These are phyloP conservation scores for Diaporthe vaccinii DNA, from an alignment of 2,329 filamentous ascomycete genomes.

Conservation along the genomic window DNA sequence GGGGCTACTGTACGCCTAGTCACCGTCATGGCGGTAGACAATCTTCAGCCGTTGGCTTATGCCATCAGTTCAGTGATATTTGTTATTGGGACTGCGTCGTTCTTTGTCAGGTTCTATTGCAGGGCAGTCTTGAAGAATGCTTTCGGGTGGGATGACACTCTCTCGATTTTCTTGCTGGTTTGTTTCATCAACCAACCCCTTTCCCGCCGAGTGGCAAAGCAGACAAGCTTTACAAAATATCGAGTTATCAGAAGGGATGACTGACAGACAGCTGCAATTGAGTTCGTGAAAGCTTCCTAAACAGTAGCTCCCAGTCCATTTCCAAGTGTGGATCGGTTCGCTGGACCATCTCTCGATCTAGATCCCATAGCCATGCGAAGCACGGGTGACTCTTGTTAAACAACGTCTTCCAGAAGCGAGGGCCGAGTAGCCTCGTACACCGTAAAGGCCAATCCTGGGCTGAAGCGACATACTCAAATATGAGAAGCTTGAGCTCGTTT, in stretches of 20 bases:
- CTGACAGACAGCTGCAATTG: not conserved
- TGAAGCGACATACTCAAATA: no score
- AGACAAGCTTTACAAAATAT: not conserved
- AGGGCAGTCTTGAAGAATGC: conserved; percentile 5
- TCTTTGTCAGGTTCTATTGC: conserved; percentile 10
- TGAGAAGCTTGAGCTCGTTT: no score
- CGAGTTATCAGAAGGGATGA: rapidly evolving
- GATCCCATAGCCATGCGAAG: no score
- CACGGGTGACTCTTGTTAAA: no score
- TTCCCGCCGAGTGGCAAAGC: not conserved
- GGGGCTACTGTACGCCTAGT: not conserved
- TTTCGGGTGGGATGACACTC: conserved; percentile 8
- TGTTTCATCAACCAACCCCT: not conserved
- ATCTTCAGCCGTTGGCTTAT: conserved; percentile 18
- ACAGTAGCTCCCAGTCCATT: no score
- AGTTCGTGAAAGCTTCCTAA: no score
- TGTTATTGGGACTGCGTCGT: not conserved
- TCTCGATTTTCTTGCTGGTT: conserved; percentile 19
- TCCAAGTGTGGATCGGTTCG: no score
- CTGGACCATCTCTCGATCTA: no score
- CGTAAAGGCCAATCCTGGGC: no score
- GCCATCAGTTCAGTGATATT: not conserved
- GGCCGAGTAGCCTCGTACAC: no score
- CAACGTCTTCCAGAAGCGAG: no score
- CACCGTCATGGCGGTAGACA: conserved; percentile 1